A percentile compares a stretch with the other conserved stretches of the same genome.
Conservation (phyloP, 306 rosid species). For the Phaseolus lunatus region DNA sequence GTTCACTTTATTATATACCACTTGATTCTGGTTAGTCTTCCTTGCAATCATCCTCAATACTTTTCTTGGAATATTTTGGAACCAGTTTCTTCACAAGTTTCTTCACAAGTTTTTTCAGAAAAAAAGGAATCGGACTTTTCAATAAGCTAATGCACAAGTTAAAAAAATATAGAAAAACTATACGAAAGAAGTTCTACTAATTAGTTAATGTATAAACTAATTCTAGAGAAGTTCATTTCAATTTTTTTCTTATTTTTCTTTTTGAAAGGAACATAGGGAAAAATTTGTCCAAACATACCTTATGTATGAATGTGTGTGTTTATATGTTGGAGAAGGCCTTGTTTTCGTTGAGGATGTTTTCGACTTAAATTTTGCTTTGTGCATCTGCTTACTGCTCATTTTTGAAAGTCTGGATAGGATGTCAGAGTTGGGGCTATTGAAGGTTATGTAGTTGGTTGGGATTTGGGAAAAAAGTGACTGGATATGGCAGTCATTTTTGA, state of each 20-base stretch:
- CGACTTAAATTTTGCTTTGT: background rate
- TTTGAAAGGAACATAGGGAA: too few species aligned
- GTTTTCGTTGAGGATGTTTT: constrained; percentile 25
- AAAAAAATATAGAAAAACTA: too few species aligned
- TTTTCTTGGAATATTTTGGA: background rate
- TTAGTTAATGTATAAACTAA: too few species aligned
- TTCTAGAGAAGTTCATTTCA: too few species aligned
- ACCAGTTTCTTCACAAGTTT: too few species aligned
- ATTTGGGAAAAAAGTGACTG: constrained; percentile 3
- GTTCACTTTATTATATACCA: constrained; percentile 88
- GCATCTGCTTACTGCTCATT: constrained; percentile 18
- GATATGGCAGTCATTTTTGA: background rate
- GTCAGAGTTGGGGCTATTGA: constrained; percentile 21
- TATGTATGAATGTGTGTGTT: background rate
- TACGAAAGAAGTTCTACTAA: too few species aligned
- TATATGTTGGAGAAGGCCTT: background rate
- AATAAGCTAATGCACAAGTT: too few species aligned
- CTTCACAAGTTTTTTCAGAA: too few species aligned
- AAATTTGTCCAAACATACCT: too few species aligned
- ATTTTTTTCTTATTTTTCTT: too few species aligned
- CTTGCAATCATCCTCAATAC: constrained; percentile 24
- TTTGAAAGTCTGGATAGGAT: constrained; percentile 31
- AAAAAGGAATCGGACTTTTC: too few species aligned
- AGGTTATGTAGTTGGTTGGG: constrained; percentile 25
- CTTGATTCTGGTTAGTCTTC: constrained; percentile 80